Base-by-base conservation (phyloP, 1,284 basidiomycete species). In the Agroathelia rolfsii region DNA sequence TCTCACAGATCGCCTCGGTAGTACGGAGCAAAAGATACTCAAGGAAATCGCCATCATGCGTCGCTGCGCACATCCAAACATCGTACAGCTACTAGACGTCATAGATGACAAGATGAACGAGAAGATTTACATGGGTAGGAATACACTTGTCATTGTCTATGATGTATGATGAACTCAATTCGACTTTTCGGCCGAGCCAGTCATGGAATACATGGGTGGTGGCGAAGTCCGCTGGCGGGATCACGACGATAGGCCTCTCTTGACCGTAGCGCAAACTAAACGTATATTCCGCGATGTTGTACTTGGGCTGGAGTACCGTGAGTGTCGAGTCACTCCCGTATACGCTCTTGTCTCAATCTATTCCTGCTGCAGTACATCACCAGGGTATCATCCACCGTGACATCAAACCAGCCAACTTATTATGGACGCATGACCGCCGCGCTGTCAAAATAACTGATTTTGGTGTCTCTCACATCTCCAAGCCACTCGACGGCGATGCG, bases 331-430 rank as follows among this genome's bases (percentile, higher is more conserved):
- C 6, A 8, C 28, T n/a, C 12, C 28, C 30, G 19, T 13, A 17
- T 18, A 6, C 11, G 20, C 30, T 12, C 14, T 29, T 30, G 41
- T 18, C 30, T 34, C 32, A 36, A 30, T 35, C 9, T 5, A 28
- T 29, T 26, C 30, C 25, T 14, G 33, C 8, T 41, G 12, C 47
- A 86, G 82, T 94, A 5, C 88, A 94, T 51, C 73, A 79, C 47
- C 80, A 87, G 49, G 86, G 87, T 24, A 87, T 94, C 56, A 86
- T 92, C 28, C 89, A 94, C 54, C 79, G 88, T 25, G 89, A 94
- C 51, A 87, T 94, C 67, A 94, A 94, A 55, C 88, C 88, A 4
- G 80, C 82, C 42, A 94, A 94, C 55, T 67, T 94, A 24, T 65
- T 92, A 6, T 82, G 78, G 65, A 72, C 79, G 22, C 61, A 62